phyloP scores from a whole-genome alignment of 2,329 filamentous ascomycete species.

The Fusarium sp. region DNA sequence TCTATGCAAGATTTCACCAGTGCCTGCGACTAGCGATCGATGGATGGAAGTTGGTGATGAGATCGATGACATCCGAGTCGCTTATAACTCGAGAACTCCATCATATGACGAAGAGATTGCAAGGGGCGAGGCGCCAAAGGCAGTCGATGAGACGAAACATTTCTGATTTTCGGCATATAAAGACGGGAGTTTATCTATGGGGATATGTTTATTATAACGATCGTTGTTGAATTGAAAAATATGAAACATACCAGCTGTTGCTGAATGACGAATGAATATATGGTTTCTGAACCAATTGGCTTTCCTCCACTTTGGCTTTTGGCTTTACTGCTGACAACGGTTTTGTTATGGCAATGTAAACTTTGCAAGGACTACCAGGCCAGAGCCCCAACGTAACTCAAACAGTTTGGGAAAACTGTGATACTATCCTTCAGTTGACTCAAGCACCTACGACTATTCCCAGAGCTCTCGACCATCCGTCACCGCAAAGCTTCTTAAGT shows the following conservation, averaged over 20 bases:
- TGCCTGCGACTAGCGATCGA: conserved; percentile 77
- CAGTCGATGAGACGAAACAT: conserved; percentile 18
- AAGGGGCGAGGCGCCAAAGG: conserved; percentile 17
- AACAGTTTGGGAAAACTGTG: not conserved
- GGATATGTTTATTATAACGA: not conserved
- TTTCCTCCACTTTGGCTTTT: not conserved
- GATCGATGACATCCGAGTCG: conserved; percentile 64
- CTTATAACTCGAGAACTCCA: conserved; percentile 57
- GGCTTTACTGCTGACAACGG: not conserved
- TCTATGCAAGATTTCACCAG: conserved; percentile 75
- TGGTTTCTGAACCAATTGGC: too few species aligned
- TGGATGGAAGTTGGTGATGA: conserved; percentile 83
- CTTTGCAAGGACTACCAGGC: not conserved
- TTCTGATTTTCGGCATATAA: conserved; percentile 14
- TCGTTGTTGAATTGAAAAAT: not conserved
- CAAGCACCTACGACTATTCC: not conserved
- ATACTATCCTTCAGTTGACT: too few species aligned
- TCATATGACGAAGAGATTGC: conserved; percentile 55
- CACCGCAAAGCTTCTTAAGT: not conserved
- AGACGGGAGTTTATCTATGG: not conserved
- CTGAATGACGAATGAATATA: not conserved
- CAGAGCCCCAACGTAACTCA: not conserved
- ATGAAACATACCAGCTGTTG: not conserved
- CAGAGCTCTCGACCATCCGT: too few species aligned
- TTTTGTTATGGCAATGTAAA: not conserved